Percentiles rank a stretch among this genome's conserved stretches.
Evolutionary conservation across 164 flowering plant species (phyloP).

Genomic region (Annona cherimola): DNA sequence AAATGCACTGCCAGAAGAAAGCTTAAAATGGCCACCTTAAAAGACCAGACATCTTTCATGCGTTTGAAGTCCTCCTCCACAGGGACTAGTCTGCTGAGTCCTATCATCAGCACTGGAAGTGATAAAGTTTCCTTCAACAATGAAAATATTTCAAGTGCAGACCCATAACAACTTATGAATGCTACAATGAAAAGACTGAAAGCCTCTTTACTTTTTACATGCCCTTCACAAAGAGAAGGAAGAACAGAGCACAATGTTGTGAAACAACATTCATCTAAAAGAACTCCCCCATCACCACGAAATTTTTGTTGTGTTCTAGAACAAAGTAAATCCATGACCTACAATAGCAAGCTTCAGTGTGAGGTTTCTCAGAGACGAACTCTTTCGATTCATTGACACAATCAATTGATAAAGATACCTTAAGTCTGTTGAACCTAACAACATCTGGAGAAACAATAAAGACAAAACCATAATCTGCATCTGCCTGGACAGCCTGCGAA

Average conservation of each 20-base stretch:
- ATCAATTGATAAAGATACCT: slow-evolving; percentile 4
- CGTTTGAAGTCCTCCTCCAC: slow-evolving; percentile 3
- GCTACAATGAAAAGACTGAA: background rate
- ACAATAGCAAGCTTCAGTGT: background rate
- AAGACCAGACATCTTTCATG: slow-evolving; percentile 8
- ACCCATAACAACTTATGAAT: background rate
- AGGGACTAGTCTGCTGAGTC: slow-evolving; percentile 7
- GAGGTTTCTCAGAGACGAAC: background rate
- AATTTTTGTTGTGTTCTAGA: background rate
- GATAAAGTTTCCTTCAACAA: background rate
- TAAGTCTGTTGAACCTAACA: slow-evolving; percentile 7
- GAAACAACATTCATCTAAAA: background rate
- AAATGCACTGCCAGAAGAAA: background rate
- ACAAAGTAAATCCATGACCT: slow-evolving; percentile 9
- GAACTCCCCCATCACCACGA: slow-evolving; percentile 7
- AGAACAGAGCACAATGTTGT: slow-evolving; percentile 11
- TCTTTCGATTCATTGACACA: background rate
- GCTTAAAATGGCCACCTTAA: slow-evolving; percentile 5
- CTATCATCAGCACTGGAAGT: background rate
- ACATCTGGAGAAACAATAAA: slow-evolving; percentile 16
- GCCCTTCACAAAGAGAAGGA: slow-evolving; percentile 11
- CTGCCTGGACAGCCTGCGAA: slow-evolving; percentile 10
- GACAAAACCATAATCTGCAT: slow-evolving; percentile 5
- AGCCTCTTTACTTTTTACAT: slow-evolving; percentile 8
- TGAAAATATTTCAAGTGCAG: background rate